A percentile compares a stretch with the other conserved stretches of the same genome.
phyloP scores from a whole-genome alignment of 225 moss, liverwort and hornwort species.

The Sphagnum tenellum region DNA sequence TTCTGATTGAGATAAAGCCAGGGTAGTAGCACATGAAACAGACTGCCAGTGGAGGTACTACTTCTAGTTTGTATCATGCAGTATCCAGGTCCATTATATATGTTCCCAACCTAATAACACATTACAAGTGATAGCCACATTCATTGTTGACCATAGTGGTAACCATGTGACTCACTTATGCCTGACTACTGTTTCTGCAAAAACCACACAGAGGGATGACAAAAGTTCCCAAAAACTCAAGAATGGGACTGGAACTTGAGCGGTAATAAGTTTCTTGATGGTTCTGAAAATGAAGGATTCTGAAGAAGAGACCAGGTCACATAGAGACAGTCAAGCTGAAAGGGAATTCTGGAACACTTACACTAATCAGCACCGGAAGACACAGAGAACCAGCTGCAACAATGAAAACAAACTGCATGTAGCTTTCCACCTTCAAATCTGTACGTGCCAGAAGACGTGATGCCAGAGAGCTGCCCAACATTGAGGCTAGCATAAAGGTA shows the following conservation, averaged over 20 bases:
- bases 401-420: slow-evolving; percentile 90
- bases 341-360: slow-evolving; percentile 19
- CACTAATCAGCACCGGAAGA: slow-evolving; percentile 83
- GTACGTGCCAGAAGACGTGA: slow-evolving; percentile 75
- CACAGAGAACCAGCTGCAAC: slow-evolving; percentile 70
- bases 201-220: neutral
- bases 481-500: slow-evolving; percentile 96
- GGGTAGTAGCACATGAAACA: neutral
- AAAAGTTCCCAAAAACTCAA: neutral
- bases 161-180: no score
- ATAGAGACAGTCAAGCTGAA: neutral
- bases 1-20: neutral
- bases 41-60: no score
- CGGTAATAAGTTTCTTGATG: neutral
- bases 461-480: slow-evolving; percentile 97
- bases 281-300: no score
- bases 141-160: no score
- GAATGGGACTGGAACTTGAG: neutral
- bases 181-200: no score
- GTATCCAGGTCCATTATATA: no score
- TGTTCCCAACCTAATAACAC: no score
- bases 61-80: no score
- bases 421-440: slow-evolving; percentile 80
- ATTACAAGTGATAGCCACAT: no score
- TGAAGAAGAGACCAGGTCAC: neutral